Conservation (phyloP, 2,329 filamentous ascomycete genomes). For the Penicillium rolfsii region DNA sequence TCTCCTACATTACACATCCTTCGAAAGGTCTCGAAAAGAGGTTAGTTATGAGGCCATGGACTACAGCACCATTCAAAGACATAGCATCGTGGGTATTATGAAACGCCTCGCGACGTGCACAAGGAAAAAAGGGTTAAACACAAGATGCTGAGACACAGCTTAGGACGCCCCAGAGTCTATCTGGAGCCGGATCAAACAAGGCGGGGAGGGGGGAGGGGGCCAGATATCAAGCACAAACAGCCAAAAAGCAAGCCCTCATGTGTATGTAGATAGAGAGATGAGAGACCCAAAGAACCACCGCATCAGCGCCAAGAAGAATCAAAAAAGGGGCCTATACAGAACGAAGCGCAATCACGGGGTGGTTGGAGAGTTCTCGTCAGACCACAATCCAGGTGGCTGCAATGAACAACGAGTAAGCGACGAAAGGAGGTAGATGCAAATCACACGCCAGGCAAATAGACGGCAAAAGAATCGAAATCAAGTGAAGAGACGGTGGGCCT, state of each 20-base stretch:
- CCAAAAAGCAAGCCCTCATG: not conserved
- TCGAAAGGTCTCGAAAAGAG: not conserved
- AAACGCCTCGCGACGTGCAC: conserved; percentile 35
- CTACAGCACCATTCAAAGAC: conserved; percentile 11
- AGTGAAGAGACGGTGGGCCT: not conserved
- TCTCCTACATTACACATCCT: not conserved
- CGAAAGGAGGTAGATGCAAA: conserved; percentile 11
- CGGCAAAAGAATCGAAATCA: conserved; percentile 2
- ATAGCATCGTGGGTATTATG: conserved; percentile 40
- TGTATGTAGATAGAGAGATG: conserved; percentile 3
- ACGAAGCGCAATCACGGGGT: not conserved
- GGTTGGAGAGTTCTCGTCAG: conserved; percentile 4
- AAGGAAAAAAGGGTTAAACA: conserved; percentile 18
- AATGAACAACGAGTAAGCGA: conserved; percentile 8
- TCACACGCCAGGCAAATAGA: conserved; percentile 5
- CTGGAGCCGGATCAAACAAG: conserved; percentile 19
- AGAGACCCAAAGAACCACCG: conserved; percentile 6
- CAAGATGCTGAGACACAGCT: conserved; percentile 43
- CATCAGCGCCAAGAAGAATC: conserved; percentile 3
- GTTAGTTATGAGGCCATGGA: not conserved
- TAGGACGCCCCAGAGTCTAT: conserved; percentile 36
- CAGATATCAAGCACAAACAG: conserved; percentile 4
- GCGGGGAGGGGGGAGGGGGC: conserved; percentile 1
- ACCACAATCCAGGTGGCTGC: conserved; percentile 23
- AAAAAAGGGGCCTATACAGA: conserved; percentile 3